Evolutionary conservation across 805 yeast genomes (phyloP), one percentile per base, ranked within the genome.

Genomic region (Candida ficus): DNA sequence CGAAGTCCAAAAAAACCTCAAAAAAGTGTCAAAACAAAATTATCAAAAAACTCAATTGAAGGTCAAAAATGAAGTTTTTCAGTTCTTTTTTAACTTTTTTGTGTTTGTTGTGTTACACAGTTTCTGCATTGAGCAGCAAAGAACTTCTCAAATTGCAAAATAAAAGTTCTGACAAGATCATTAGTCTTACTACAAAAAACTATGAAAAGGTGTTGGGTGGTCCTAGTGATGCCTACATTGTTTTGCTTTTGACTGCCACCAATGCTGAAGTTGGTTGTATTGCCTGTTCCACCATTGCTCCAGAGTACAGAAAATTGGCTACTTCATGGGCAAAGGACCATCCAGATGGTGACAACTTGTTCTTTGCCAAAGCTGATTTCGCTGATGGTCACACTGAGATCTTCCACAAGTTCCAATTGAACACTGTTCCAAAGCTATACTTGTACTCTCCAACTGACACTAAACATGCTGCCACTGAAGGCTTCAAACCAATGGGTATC

Each of bases 341-440:
- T 52, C 83, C 87, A 17, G 63, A 66, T 44, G 75, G 67, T 31
- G 73, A 70, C 34, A 73, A 68, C 23, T 63, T 90, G 29, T 80
- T 75, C 66, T 86, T 91, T 60, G 85, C 86, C 14, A 64, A 71
- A 32, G 80, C 95, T 13, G 96, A 91, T 55, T 80, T 85, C 54
- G 63, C 69, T 34, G 76, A 76, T 35, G 70, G 79, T 13, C 72
- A 71, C 51, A 63, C 66, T 13, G 66, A 83, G 50, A 54, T 66
- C 7, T 67, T 68, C 54, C 57, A 58, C 40, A 54, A 47, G 18
- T 68, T 66, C 58, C 58, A 72, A 26, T 62, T 91, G 52, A 75
- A 75, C 49, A 78, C 79, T 41, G 95, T 91, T 21, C 99, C 99
- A 23, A 80, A 84, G 55, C 55, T 89, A 33, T 80, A 67, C 60